Conservation (phyloP, 148 eudicot species). For the Arctostaphylos glauca region DNA sequence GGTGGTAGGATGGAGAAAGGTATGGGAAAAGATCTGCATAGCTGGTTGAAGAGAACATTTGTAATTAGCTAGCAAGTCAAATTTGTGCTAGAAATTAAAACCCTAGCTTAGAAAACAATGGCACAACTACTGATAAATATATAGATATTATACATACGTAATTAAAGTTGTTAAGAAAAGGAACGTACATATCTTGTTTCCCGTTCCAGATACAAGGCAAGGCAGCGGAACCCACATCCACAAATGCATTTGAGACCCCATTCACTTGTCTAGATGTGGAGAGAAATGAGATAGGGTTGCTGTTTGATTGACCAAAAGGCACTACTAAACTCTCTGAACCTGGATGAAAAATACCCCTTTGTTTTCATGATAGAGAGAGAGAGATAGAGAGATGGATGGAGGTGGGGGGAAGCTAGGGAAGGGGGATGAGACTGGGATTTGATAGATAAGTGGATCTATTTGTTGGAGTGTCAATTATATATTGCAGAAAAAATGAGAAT, state of each 20-base stretch:
- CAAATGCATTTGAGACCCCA: neutral
- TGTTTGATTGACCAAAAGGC: no score
- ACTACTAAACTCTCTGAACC: no score
- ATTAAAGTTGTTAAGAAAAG: neutral
- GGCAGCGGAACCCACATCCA: no score
- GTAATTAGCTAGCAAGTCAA: neutral
- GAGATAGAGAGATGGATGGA: no score
- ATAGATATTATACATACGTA: neutral
- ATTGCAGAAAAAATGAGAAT: no score
- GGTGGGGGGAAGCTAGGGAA: no score
- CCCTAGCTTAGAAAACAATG: neutral
- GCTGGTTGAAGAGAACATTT: conserved; percentile 18
- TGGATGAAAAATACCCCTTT: no score
- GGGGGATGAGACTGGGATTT: no score
- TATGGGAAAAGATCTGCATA: neutral
- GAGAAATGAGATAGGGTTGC: neutral
- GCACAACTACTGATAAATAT: no score
- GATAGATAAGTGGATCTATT: no score
- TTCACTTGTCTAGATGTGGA: neutral
- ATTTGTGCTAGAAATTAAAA: neutral
- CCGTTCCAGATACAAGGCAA: neutral
- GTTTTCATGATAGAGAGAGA: no score
- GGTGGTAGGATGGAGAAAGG: conserved; percentile 6
- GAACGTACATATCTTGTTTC: neutral
- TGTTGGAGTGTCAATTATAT: no score